Conservation (phyloP, 2,329 filamentous ascomycete genomes). For the Sarocladium kiliense region DNA sequence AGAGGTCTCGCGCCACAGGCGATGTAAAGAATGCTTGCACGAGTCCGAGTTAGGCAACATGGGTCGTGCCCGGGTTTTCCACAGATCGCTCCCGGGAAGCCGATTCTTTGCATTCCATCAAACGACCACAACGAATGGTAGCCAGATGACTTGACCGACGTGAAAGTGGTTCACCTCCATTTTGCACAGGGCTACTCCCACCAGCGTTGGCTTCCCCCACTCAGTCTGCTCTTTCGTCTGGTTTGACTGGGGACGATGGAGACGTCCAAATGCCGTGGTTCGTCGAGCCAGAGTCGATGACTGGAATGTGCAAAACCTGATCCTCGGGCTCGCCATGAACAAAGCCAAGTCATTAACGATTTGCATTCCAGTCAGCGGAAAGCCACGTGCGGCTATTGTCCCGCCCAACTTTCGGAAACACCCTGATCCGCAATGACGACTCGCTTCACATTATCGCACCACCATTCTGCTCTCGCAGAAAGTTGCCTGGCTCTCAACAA, state of each 20-base stretch:
- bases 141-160: too few species aligned
- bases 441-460: too few species aligned
- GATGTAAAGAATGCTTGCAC: too few species aligned
- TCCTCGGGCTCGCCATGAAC: background rate
- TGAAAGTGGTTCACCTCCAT: too few species aligned
- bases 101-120: background rate
- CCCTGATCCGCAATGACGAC: background rate
- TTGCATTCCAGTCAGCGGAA: background rate
- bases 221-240: background rate
- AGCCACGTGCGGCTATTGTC: background rate
- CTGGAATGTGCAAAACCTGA: background rate
- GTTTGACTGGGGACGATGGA: background rate
- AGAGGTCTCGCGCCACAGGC: too few species aligned
- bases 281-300: background rate
- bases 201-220: background rate
- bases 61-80: background rate
- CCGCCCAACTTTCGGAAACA: background rate
- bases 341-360: background rate
- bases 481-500: too few species aligned
- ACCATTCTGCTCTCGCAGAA: too few species aligned
- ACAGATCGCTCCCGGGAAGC: background rate
- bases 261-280: background rate
- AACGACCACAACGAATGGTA: background rate
- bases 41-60: too few species aligned
- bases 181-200: background rate